Percentiles rank a stretch among this genome's conserved stretches.
Conservation (phyloP, 2,329 filamentous ascomycete species). For the Magnaporthales sp. region DNA sequence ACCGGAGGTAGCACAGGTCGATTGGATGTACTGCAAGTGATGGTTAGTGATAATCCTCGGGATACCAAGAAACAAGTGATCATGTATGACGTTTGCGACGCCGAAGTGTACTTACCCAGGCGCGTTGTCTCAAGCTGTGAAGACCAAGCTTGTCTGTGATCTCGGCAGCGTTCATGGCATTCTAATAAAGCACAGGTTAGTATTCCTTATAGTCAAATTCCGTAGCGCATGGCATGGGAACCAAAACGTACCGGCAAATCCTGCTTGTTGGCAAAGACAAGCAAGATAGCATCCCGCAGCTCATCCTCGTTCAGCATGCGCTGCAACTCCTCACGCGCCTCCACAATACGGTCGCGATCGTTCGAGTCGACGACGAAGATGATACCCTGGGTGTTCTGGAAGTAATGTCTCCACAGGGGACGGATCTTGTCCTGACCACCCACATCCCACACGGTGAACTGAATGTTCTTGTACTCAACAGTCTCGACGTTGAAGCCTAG, state of each 20-base stretch:
- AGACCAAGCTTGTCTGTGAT: constrained; percentile 99
- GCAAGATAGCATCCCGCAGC: constrained; percentile 89
- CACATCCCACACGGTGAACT: constrained; percentile 99
- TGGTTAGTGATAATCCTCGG: constrained; percentile 6
- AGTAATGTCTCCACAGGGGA: constrained; percentile 99
- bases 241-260: constrained; percentile 76
- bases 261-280: constrained; percentile 99
- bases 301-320: constrained; percentile 99
- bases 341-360: constrained; percentile 95
- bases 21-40: constrained; percentile 82
- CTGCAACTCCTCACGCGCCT: constrained; percentile 93
- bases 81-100: neutral
- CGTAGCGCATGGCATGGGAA: neutral
- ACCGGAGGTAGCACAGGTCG: constrained; percentile 96
- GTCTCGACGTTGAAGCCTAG: constrained; percentile 99
- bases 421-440: constrained; percentile 99
- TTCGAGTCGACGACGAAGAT: constrained; percentile 99
- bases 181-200: constrained; percentile 41
- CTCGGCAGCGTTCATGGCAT: constrained; percentile 99
- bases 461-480: constrained; percentile 99
- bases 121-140: constrained; percentile 95
- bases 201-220: constrained; percentile 14
- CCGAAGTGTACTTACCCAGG: constrained; percentile 70
- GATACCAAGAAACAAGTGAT: neutral
- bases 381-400: constrained; percentile 98